phyloP scores from a whole-genome alignment of 495 filamentous ascomycete species.

The Annulohypoxylon stygium region DNA sequence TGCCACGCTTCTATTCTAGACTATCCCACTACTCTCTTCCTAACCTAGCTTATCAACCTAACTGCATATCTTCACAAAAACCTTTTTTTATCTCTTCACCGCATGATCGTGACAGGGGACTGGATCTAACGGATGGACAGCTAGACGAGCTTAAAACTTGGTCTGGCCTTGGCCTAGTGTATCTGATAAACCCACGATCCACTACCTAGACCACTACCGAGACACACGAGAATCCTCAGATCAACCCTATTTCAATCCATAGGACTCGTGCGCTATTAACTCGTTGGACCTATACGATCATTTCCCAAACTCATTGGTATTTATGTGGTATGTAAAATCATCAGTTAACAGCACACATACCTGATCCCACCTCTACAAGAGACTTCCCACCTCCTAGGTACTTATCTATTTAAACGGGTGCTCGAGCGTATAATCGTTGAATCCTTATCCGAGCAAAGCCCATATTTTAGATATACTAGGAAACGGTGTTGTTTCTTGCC shows the following conservation, averaged over 20 bases:
- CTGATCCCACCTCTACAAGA: background rate
- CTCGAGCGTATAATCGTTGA: constrained; percentile 11
- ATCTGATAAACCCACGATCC: constrained; percentile 41
- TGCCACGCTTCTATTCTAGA: constrained; percentile 1
- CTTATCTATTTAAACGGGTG: constrained; percentile 10
- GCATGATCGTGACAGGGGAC: constrained; percentile 41
- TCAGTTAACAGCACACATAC: constrained; percentile 12
- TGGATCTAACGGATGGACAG: constrained; percentile 39
- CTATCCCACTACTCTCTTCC: constrained; percentile 27
- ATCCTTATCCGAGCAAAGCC: constrained; percentile 1
- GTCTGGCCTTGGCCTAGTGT: constrained; percentile 28
- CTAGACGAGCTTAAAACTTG: constrained; percentile 45
- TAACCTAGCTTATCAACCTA: constrained; percentile 40
- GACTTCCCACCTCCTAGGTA: background rate
- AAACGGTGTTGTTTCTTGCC: background rate
- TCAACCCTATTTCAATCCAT: constrained; percentile 12
- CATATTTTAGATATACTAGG: background rate
- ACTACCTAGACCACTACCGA: constrained; percentile 4
- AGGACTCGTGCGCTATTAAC: constrained; percentile 17
- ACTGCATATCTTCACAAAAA: constrained; percentile 17
- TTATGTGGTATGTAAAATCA: constrained; percentile 45
- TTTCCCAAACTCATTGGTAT: constrained; percentile 28
- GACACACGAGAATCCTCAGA: constrained; percentile 24
- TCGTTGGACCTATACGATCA: constrained; percentile 15
- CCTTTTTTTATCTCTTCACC: constrained; percentile 51